These are phyloP conservation scores for Pestalotiopsis sp. DNA, from an alignment of 2,329 filamentous ascomycete genomes.

Conservation along the genomic window DNA sequence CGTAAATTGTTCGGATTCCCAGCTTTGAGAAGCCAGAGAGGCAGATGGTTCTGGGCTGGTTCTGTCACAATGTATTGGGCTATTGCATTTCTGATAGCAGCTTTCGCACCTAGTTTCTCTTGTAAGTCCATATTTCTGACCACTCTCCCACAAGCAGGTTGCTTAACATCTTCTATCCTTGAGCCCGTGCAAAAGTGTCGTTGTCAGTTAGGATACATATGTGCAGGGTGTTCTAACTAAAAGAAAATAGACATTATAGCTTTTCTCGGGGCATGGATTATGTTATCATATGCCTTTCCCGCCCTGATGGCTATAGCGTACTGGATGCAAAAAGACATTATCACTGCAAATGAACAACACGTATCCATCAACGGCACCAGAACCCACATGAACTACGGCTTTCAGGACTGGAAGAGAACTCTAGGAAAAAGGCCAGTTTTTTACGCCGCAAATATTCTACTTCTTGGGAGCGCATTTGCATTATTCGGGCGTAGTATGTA, in stretches of 20 bases:
- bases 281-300: constrained; percentile 61
- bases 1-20: constrained; percentile 53
- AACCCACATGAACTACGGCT: constrained; percentile 21
- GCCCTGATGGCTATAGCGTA: constrained; percentile 50
- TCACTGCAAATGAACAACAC: constrained; percentile 21
- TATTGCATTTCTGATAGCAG: constrained; percentile 56
- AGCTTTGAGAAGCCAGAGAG: constrained; percentile 45
- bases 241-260: constrained; percentile 42
- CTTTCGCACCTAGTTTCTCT: constrained; percentile 54
- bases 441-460: constrained; percentile 27
- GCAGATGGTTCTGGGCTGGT: constrained; percentile 51
- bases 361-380: constrained; percentile 21
- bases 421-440: constrained; percentile 25
- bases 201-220: too few species aligned
- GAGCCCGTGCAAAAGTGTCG: too few species aligned
- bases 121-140: neutral
- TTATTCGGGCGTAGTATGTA: too few species aligned
- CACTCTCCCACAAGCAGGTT: too few species aligned
- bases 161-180: too few species aligned
- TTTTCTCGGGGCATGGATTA: constrained; percentile 55
- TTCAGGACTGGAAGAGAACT: constrained; percentile 22
- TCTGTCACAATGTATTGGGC: constrained; percentile 60
- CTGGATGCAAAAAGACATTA: constrained; percentile 45
- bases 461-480: constrained; percentile 20
- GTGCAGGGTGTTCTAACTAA: neutral